These are phyloP conservation scores for Leucosporidium creatinivorum DNA, from an alignment of 768 basidiomycete species.

Conservation along the genomic window DNA sequence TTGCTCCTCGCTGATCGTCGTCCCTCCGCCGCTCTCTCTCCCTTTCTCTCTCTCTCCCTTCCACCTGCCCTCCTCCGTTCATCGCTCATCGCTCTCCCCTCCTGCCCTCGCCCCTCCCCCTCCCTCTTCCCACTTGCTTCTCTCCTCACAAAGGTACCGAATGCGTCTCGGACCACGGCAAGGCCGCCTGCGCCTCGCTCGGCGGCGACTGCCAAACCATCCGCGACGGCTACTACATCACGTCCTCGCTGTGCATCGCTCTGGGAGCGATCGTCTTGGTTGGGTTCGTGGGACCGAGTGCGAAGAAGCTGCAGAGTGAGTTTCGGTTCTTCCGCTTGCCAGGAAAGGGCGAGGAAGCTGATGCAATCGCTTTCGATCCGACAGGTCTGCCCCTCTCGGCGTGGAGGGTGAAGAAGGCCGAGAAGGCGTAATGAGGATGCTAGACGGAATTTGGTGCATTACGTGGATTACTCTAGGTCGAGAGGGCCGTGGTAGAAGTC, in stretches of 20 bases:
- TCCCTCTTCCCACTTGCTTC: conserved; percentile 42
- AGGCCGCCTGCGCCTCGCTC: conserved; percentile 62
- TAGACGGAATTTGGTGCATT: neutral
- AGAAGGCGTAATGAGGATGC: neutral
- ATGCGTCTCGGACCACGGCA: conserved; percentile 89
- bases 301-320: conserved; percentile 59
- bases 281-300: conserved; percentile 72
- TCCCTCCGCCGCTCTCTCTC: neutral
- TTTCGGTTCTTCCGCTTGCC: neutral
- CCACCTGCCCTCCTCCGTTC: conserved; percentile 43
- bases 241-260: conserved; percentile 67
- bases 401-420: conserved; percentile 32
- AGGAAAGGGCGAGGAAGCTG: neutral
- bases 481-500: no score
- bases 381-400: conserved; percentile 32
- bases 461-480: no score
- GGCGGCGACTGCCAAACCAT: conserved; percentile 75
- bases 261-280: conserved; percentile 69
- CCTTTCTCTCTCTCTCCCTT: neutral
- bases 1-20: neutral
- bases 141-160: conserved; percentile 55
- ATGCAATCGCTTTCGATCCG: neutral
- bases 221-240: conserved; percentile 84
- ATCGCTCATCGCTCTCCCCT: neutral
- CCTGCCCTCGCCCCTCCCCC: neutral